A percentile compares a stretch with the other conserved stretches of the same genome.
Conservation (phyloP, 2,329 filamentous ascomycete species). For the Botrytis squamosa region DNA sequence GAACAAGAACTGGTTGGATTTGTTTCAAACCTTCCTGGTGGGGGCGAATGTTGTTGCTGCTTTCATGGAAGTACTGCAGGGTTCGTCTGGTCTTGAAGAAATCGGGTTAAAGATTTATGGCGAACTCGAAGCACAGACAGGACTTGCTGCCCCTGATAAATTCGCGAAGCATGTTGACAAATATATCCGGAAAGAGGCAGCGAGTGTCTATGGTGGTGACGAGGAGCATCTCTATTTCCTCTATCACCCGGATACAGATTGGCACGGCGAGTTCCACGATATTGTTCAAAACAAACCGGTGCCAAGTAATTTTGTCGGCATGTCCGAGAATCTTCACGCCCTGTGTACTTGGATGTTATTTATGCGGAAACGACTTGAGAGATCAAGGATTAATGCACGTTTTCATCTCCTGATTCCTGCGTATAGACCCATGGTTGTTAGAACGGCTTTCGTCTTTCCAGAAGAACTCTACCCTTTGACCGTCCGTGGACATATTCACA, state of each 20-base stretch:
- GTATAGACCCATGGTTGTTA: slow-evolving; percentile 43
- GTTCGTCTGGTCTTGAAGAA: slow-evolving; percentile 17
- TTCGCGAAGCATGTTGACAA: slow-evolving; percentile 25
- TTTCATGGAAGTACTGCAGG: slow-evolving; percentile 22
- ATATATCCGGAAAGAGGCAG: slow-evolving; percentile 24
- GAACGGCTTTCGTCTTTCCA: slow-evolving; percentile 41
- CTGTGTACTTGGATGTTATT: slow-evolving; percentile 43
- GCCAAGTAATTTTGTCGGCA: slow-evolving; percentile 42
- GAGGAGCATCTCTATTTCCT: slow-evolving; percentile 44
- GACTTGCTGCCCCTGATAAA: slow-evolving; percentile 23
- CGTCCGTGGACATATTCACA: slow-evolving; percentile 44
- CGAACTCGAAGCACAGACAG: slow-evolving; percentile 25
- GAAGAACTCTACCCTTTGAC: slow-evolving; percentile 43
- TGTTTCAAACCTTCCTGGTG: slow-evolving; percentile 19
- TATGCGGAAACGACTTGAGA: slow-evolving; percentile 27
- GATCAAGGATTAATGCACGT: slow-evolving; percentile 34
- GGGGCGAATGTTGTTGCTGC: slow-evolving; percentile 21
- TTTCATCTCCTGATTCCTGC: slow-evolving; percentile 44
- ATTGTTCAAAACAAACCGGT: slow-evolving; percentile 41
- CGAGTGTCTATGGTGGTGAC: slow-evolving; percentile 22
- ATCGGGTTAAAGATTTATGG: slow-evolving; percentile 19
- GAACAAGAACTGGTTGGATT: slow-evolving; percentile 19
- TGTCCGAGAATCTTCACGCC: slow-evolving; percentile 45
- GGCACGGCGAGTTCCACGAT: slow-evolving; percentile 45
- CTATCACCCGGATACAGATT: slow-evolving; percentile 45